Evolutionary conservation across 495 filamentous ascomycete genomes (phyloP).

Genomic region (Aspergillus bridgeri): DNA sequence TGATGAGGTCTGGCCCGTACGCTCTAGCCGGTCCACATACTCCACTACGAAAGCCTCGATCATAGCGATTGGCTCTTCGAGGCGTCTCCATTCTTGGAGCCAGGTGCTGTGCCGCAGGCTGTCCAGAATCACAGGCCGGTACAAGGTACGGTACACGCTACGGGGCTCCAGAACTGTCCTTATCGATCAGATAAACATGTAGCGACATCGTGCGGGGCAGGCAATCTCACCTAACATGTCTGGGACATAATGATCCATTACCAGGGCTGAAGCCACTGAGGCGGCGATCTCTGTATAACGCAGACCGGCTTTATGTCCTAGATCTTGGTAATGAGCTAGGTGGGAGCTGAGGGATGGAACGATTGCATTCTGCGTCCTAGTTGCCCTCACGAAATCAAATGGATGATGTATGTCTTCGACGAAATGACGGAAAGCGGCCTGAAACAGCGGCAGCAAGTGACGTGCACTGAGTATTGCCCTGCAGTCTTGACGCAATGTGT

Average conservation of each 20-base stretch:
- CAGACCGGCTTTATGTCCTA: neutral
- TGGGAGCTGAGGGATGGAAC: neutral
- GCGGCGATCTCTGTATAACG: neutral
- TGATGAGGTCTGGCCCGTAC: neutral
- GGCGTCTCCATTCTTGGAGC: neutral
- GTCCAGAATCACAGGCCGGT: neutral
- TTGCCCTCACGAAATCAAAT: conserved; percentile 3
- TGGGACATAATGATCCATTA: conserved; percentile 8
- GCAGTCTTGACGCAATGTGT: no score
- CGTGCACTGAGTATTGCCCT: no score
- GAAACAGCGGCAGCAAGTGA: no score
- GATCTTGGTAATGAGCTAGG: conserved; percentile 2
- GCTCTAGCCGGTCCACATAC: neutral
- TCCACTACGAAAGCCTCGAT: neutral
- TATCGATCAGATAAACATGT: neutral
- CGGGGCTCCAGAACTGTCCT: conserved; percentile 1
- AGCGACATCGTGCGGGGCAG: neutral
- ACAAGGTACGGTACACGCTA: neutral
- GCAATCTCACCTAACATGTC: neutral
- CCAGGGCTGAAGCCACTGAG: conserved; percentile 1
- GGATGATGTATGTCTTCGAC: no score
- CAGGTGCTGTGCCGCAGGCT: neutral
- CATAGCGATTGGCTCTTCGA: neutral
- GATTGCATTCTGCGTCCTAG: neutral
- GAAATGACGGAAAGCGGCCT: no score